Percentiles rank a stretch among this genome's conserved stretches.
Conservation (phyloP, 345 rosid species). For the Angophora floribunda region DNA sequence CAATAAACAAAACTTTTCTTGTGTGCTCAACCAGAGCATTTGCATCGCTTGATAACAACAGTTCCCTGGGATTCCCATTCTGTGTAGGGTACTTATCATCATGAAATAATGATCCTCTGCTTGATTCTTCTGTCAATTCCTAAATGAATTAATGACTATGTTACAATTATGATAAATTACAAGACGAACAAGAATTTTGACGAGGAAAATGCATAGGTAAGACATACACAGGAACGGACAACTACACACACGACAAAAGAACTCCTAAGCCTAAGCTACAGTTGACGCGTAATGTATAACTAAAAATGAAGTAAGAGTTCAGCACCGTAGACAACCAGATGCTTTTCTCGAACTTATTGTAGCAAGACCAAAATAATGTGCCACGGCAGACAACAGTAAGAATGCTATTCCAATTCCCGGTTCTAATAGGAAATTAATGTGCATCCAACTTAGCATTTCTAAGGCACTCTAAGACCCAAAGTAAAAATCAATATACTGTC, state of each 20-base stretch:
- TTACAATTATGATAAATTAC: not conserved
- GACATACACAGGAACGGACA: not conserved
- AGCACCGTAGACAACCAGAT: not conserved
- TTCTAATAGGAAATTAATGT: not conserved
- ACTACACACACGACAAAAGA: not conserved
- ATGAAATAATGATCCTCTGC: constrained; percentile 37
- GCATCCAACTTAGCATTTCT: not conserved
- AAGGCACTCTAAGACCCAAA: not conserved
- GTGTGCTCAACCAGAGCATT: constrained; percentile 93
- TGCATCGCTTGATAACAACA: constrained; percentile 84
- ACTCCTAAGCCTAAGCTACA: not conserved
- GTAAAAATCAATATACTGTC: not conserved
- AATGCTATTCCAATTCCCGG: not conserved
- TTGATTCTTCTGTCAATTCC: constrained; percentile 47
- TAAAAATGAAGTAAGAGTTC: not conserved
- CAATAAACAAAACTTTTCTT: constrained; percentile 76
- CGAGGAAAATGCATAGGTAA: not conserved
- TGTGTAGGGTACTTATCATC: constrained; percentile 54
- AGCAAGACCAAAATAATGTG: not conserved
- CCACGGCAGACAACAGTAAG: not conserved
- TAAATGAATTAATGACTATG: constrained; percentile 4
- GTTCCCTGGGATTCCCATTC: constrained; percentile 66
- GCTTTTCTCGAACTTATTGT: not conserved
- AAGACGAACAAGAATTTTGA: not conserved
- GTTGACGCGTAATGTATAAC: not conserved